Percentiles rank a stretch among this genome's conserved stretches.
Conservation (phyloP, 2,329 filamentous ascomycete species). For the Sphaerulina populicola region DNA sequence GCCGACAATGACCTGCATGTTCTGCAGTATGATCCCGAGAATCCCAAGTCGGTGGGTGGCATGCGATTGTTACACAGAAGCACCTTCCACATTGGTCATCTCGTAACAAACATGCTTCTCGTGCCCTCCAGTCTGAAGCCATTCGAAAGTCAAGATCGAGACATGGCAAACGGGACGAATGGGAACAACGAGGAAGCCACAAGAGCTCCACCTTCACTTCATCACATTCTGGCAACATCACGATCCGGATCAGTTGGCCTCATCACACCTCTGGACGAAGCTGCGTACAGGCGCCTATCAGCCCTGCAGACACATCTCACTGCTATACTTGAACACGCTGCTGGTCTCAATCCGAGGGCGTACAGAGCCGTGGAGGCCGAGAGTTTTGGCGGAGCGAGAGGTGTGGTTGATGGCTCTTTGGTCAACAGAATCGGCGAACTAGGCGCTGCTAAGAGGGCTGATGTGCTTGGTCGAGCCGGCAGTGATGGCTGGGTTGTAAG, state of each 20-base stretch:
- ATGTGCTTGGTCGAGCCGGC: constrained; percentile 68
- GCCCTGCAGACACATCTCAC: constrained; percentile 73
- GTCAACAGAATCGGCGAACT: constrained; percentile 68
- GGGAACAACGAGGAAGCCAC: constrained; percentile 20
- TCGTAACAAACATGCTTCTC: constrained; percentile 64
- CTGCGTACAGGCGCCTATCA: constrained; percentile 72
- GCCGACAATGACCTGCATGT: constrained; percentile 79
- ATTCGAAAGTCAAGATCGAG: constrained; percentile 35
- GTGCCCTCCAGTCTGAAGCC: constrained; percentile 55
- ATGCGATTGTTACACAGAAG: constrained; percentile 78
- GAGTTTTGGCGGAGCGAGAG: constrained; percentile 46
- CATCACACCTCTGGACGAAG: constrained; percentile 68
- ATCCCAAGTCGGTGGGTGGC: constrained; percentile 86
- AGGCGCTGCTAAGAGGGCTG: constrained; percentile 59
- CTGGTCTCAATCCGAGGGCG: constrained; percentile 73
- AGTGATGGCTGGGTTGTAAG: constrained; percentile 58
- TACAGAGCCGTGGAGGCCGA: constrained; percentile 51
- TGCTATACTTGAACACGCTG: constrained; percentile 65
- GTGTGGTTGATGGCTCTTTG: constrained; percentile 70
- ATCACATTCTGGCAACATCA: constrained; percentile 61
- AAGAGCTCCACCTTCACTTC: constrained; percentile 23
- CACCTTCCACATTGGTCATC: constrained; percentile 79
- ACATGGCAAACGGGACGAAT: constrained; percentile 22
- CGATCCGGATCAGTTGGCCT: constrained; percentile 68
- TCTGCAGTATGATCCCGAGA: constrained; percentile 89